A percentile compares a stretch with the other conserved stretches of the same genome.
Conservation (phyloP, 1,139 yeast genomes). For the Protomyces gravidus region DNA sequence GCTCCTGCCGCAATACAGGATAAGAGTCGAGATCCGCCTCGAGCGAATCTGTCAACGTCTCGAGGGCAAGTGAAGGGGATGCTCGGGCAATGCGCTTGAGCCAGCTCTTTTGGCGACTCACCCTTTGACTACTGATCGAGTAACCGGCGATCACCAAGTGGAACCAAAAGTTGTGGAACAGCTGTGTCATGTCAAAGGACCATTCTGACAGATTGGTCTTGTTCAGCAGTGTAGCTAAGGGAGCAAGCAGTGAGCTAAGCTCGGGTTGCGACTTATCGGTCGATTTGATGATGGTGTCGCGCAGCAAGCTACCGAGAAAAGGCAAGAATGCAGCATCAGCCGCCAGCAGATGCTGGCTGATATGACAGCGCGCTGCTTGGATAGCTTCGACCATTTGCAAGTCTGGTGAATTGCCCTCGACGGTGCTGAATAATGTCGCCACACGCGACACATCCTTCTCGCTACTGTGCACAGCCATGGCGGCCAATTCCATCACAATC, state of each 20-base stretch:
- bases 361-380: not conserved
- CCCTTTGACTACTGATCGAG: constrained; percentile 56
- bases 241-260: not conserved
- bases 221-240: constrained; percentile 5
- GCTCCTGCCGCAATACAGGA: constrained; percentile 83
- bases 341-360: not conserved
- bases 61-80: constrained; percentile 91
- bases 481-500: constrained; percentile 11
- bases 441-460: constrained; percentile 18
- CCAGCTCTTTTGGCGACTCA: constrained; percentile 47
- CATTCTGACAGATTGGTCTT: not conserved
- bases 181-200: constrained; percentile 2
- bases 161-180: constrained; percentile 89
- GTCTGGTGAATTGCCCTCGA: not conserved
- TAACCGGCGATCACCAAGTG: constrained; percentile 91
- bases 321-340: not conserved
- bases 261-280: not conserved
- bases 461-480: constrained; percentile 3
- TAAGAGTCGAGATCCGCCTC: constrained; percentile 91
- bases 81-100: constrained; percentile 73
- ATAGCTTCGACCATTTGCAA: not conserved
- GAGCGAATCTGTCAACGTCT: constrained; percentile 74
- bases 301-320: constrained; percentile 2
- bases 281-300: not conserved
- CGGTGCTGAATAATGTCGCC: not conserved